Evolutionary conservation across 208 protist genomes (phyloP).

Genomic region (Leishmania mexicana): DNA sequence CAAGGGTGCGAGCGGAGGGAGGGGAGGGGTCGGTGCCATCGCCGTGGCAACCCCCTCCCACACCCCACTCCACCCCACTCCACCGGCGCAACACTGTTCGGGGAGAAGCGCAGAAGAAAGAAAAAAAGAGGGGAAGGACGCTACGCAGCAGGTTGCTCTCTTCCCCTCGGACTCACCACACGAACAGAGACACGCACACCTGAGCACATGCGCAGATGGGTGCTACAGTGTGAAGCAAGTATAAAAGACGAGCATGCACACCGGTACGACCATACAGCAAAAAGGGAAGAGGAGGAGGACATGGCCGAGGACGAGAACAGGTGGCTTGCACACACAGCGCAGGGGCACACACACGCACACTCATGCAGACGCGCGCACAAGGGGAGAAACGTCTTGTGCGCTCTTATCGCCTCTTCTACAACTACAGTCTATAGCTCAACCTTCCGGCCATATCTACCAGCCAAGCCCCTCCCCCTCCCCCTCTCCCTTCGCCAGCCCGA

Average conservation of each 20-base stretch:
- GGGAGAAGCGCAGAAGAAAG: background rate
- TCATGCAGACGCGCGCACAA: background rate
- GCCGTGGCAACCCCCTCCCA: background rate
- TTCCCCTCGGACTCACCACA: background rate
- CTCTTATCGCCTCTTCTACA: slow-evolving; percentile 7
- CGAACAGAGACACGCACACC: background rate
- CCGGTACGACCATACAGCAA: background rate
- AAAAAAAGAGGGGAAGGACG: background rate
- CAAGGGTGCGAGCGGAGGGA: background rate
- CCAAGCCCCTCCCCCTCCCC: background rate
- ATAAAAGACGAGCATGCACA: background rate
- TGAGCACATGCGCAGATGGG: background rate
- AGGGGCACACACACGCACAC: background rate
- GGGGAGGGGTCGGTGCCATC: background rate
- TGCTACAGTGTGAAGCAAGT: background rate
- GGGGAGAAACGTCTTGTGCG: background rate
- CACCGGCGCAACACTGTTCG: background rate
- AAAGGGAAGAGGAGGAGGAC: slow-evolving; percentile 1
- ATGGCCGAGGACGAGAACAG: background rate
- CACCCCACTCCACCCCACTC: too few species aligned
- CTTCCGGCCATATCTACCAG: background rate
- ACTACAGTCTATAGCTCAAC: background rate
- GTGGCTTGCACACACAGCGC: background rate
- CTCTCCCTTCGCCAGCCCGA: too few species aligned
- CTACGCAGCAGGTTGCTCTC: background rate